A percentile compares a stretch with the other conserved stretches of the same genome.
Conservation (phyloP, 2,329 filamentous ascomycete species). For the Fonsecaea erecta region DNA sequence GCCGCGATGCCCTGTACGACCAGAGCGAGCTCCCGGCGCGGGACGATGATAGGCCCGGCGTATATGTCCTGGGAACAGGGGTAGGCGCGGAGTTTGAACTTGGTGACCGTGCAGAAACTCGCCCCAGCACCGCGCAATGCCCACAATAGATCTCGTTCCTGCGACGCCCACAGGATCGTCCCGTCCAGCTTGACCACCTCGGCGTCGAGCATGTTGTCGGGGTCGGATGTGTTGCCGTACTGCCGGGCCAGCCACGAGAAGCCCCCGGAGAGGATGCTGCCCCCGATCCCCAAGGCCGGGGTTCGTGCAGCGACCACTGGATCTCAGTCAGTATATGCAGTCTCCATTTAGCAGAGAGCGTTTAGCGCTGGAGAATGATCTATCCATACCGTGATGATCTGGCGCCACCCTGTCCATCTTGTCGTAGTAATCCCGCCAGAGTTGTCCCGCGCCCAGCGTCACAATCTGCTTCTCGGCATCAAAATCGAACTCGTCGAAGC, state of each 20-base stretch:
- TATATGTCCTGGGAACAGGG: conserved; percentile 20
- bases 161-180: conserved; percentile 44
- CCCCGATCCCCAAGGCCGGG: conserved; percentile 47
- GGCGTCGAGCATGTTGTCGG: conserved; percentile 48
- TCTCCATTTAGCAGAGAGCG: too few species aligned
- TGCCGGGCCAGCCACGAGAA: conserved; percentile 48
- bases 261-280: conserved; percentile 45
- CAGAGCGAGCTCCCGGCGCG: conserved; percentile 13
- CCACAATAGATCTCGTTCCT: conserved; percentile 49
- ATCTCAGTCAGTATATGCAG: not conserved
- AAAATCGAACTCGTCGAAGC: conserved; percentile 46
- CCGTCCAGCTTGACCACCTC: conserved; percentile 47
- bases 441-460: conserved; percentile 44
- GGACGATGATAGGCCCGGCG: conserved; percentile 25
- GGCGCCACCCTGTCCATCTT: conserved; percentile 44
- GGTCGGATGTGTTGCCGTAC: conserved; percentile 47
- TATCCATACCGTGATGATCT: conserved; percentile 41
- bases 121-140: conserved; percentile 48
- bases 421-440: conserved; percentile 46
- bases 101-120: conserved; percentile 30
- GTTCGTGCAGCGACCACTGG: conserved; percentile 44
- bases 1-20: conserved; percentile 18
- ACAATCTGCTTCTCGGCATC: conserved; percentile 41
- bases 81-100: conserved; percentile 27
- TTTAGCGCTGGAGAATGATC: too few species aligned